A percentile compares a stretch with the other conserved stretches of the same genome.
These are phyloP conservation scores for Strobilomyces dryophilus DNA, from an alignment of 768 basidiomycete genomes.

Conservation along the genomic window DNA sequence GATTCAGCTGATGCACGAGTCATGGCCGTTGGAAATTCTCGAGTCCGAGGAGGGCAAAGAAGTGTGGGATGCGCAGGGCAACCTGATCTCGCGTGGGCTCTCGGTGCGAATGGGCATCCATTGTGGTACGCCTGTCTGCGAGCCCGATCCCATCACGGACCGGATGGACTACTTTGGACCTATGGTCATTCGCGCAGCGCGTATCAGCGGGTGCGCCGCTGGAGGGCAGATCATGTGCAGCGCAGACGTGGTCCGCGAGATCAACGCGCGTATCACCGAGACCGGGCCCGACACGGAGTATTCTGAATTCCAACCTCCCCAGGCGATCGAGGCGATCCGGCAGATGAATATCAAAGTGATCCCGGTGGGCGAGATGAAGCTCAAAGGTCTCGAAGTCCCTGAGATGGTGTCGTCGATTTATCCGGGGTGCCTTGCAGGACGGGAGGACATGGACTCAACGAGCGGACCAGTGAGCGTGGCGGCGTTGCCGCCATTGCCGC, in stretches of 20 bases:
- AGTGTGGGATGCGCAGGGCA: conserved; percentile 60
- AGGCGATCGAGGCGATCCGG: conserved; percentile 72
- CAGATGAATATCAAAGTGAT: conserved; percentile 66
- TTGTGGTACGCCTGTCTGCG: conserved; percentile 85
- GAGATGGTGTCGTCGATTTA: conserved; percentile 86
- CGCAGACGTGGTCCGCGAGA: conserved; percentile 80
- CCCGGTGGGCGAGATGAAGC: conserved; percentile 82
- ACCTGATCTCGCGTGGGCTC: conserved; percentile 77
- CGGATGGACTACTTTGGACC: conserved; percentile 99
- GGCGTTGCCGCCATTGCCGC: conserved; percentile 1
- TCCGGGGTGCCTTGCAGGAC: conserved; percentile 66
- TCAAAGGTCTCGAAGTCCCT: conserved; percentile 92
- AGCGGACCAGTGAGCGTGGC: conserved; percentile 14
- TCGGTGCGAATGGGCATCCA: conserved; percentile 98
- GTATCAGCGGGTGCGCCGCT: conserved; percentile 75
- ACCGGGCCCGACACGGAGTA: conserved; percentile 56
- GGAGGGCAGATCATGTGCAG: conserved; percentile 96
- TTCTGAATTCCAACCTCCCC: conserved; percentile 50
- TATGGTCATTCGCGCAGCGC: conserved; percentile 90
- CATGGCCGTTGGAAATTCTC: conserved; percentile 92
- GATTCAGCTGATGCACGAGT: conserved; percentile 68
- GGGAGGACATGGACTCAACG: conserved; percentile 53
- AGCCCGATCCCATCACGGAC: conserved; percentile 83
- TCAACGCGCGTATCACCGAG: conserved; percentile 56
- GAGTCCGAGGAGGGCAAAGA: conserved; percentile 90